Percentiles rank a stretch among this genome's conserved stretches.
Evolutionary conservation across 371 early-diverging fungal species (phyloP).

Genomic region (Mortierella sp.): DNA sequence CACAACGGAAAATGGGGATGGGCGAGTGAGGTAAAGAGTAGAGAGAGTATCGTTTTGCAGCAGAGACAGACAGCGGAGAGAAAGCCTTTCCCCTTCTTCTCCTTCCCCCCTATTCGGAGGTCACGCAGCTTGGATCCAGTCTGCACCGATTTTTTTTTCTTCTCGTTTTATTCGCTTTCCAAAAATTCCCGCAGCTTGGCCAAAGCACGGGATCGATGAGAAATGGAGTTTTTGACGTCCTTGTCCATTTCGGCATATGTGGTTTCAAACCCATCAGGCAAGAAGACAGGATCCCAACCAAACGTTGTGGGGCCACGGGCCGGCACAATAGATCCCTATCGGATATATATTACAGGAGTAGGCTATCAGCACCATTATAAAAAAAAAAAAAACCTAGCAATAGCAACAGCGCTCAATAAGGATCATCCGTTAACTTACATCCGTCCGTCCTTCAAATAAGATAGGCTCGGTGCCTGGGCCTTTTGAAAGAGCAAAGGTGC

Average conservation of each 20-base stretch:
- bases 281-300: conserved; percentile 97
- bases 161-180: conserved; percentile 32
- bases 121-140: neutral
- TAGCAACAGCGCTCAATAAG: too few species aligned
- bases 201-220: conserved; percentile 87
- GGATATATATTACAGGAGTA: neutral
- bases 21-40: too few species aligned
- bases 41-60: neutral
- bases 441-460: conserved; percentile 89
- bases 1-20: neutral
- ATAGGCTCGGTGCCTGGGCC: conserved; percentile 90
- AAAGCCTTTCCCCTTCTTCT: neutral
- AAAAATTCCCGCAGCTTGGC: conserved; percentile 73
- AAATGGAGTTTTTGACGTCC: conserved; percentile 87
- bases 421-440: conserved; percentile 54
- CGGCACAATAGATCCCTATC: conserved; percentile 85
- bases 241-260: conserved; percentile 95
- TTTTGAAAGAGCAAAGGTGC: conserved; percentile 89
- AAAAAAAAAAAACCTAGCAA: neutral
- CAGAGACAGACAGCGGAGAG: neutral
- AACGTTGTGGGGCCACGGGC: conserved; percentile 88
- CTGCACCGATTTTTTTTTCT: conserved; percentile 6
- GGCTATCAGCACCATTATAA: neutral
- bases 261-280: conserved; percentile 83
- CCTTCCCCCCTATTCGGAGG: neutral